Evolutionary conservation across 208 protist species (phyloP), one percentile per base, ranked within the genome.

Genomic region (Porcisia hertigi): DNA sequence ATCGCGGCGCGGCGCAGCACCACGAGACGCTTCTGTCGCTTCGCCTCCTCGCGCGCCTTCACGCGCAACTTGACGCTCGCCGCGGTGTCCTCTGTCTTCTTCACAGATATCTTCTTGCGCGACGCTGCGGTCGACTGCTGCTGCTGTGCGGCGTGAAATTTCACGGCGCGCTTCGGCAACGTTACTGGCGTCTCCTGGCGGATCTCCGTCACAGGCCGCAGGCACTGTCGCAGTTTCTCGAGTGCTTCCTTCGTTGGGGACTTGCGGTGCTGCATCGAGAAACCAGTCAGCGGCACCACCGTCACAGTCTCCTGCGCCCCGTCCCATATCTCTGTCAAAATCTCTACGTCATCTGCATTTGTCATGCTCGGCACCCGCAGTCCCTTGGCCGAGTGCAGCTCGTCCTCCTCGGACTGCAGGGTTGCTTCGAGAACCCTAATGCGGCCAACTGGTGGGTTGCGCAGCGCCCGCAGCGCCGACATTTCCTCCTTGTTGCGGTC

Each of bases 261-360:
- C 9, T 55, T n/a, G 34, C 77, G 71, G 45, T 43, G 58, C 57
- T 64, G 52, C 65, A 77, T 69, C 14, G 81, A 85, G 57, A 85
- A 70, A 65, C 69, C 39, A 3, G 57, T 53, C 20, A 79, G 52
- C 41, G 57, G 53, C 65, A 85, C 83, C 60, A 89, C 80, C 69
- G 80, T 62, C 53, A 69, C 72, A 11, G 88, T 94, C 67, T 94
- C 86, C 39, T 70, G 47, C 45, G 67, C 54, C 45, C 90, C 90
- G 83, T 96, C 92, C 90, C 92, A 96, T 59, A 92, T 88, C 14
- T 86, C 76, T 14, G 87, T 88, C 47, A 96, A 72, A 39, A 91
- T 88, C 70, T 92, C 86, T 0, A 94, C 82, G 55, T 87, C 86
- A 71, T 93, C 87, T 16, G 62, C 82, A 73, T 87, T 79, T 16